Conservation (phyloP, 139 green algal genomes). For the Picochlorum sp. region DNA sequence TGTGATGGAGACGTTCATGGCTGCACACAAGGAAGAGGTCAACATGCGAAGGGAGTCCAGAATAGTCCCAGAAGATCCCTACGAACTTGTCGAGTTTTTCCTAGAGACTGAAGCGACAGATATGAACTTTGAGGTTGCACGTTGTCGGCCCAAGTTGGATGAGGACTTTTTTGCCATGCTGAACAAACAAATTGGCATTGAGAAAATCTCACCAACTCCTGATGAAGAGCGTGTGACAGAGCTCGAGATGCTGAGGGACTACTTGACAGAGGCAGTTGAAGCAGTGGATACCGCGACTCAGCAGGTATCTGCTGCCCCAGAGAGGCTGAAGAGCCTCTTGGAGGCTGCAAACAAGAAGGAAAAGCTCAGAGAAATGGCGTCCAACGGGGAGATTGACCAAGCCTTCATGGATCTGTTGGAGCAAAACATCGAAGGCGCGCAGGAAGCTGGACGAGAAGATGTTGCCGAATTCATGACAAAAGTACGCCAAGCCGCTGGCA, state of each 20-base stretch:
- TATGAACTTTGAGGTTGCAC: conserved; percentile 80
- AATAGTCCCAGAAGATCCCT: conserved; percentile 24
- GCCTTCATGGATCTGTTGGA: conserved; percentile 66
- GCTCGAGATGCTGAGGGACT: conserved; percentile 72
- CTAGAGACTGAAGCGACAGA: conserved; percentile 74
- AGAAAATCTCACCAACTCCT: conserved; percentile 34
- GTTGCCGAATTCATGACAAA: conserved; percentile 74
- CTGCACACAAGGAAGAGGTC: conserved; percentile 22
- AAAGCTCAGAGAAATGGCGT: conserved; percentile 73
- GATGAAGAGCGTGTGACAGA: conserved; percentile 68
- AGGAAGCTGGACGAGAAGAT: conserved; percentile 45
- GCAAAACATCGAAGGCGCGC: conserved; percentile 72
- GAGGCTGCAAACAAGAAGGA: conserved; percentile 70
- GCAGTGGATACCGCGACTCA: conserved; percentile 55
- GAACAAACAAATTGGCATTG: conserved; percentile 18
- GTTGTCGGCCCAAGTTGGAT: conserved; percentile 44
- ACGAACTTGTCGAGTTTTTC: conserved; percentile 73
- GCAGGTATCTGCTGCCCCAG: conserved; percentile 34
- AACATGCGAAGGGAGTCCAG: conserved; percentile 26
- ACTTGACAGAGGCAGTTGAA: conserved; percentile 51
- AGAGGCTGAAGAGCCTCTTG: conserved; percentile 68
- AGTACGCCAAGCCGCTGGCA: conserved; percentile 49
- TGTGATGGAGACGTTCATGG: conserved; percentile 18
- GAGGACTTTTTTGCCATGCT: conserved; percentile 46
- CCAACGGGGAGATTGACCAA: conserved; percentile 64